A percentile compares a stretch with the other conserved stretches of the same genome.
phyloP scores from a whole-genome alignment of 495 filamentous ascomycete genomes.

The Xylaria flabelliformis region DNA sequence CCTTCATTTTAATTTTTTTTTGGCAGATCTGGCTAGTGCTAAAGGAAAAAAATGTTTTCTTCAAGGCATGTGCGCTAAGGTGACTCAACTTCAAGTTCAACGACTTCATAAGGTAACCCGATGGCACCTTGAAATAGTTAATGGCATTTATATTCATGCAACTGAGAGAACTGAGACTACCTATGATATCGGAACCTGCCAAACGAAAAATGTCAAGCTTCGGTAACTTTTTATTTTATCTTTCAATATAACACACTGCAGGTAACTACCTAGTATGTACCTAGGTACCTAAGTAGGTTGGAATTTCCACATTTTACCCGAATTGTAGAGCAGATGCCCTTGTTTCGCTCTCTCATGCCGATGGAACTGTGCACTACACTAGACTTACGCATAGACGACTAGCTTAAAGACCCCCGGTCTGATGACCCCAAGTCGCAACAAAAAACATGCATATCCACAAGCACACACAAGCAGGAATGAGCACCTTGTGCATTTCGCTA shows the following conservation, averaged over 20 bases:
- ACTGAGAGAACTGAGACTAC: neutral
- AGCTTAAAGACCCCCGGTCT: slow-evolving; percentile 30
- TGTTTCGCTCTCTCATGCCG: slow-evolving; percentile 18
- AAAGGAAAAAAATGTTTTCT: slow-evolving; percentile 27
- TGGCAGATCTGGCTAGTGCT: slow-evolving; percentile 19
- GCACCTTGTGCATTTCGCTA: slow-evolving; percentile 38
- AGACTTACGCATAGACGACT: neutral
- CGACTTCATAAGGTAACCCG: too few relatives aligned
- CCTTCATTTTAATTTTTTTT: slow-evolving; percentile 27
- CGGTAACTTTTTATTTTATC: neutral
- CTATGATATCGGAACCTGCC: too few relatives aligned
- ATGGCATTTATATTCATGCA: neutral
- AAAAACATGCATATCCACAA: slow-evolving; percentile 31
- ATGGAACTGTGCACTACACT: slow-evolving; percentile 12
- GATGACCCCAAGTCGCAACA: slow-evolving; percentile 39
- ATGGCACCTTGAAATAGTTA: neutral
- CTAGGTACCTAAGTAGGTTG: neutral
- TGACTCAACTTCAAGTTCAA: neutral
- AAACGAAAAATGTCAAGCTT: slow-evolving; percentile 1
- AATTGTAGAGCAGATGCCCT: slow-evolving; percentile 24
- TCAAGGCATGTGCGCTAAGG: neutral
- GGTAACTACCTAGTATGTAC: too few relatives aligned
- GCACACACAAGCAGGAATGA: slow-evolving; percentile 32
- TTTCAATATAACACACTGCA: too few relatives aligned
- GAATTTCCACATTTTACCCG: slow-evolving; percentile 40